A percentile compares a stretch with the other conserved stretches of the same genome.
phyloP scores from a whole-genome alignment of 179 eudicot genomes.

The Nepenthes alata region DNA sequence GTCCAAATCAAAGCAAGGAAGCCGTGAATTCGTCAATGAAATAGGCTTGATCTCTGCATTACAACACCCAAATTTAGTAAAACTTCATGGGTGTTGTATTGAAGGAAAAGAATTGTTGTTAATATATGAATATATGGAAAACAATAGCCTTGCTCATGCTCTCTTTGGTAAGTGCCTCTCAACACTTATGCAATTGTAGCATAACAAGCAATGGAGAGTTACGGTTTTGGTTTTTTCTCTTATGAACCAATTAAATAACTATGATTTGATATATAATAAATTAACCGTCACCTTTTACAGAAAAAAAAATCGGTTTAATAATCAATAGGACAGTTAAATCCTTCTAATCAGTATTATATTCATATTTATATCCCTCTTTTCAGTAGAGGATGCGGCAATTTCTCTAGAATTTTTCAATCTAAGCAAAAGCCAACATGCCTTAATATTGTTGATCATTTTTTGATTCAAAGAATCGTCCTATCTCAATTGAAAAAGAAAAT shows the following conservation, averaged over 20 bases:
- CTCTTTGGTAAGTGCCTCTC: neutral
- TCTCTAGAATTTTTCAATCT: too few relatives aligned
- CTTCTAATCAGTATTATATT: neutral
- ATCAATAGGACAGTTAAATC: neutral
- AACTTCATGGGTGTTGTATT: neutral
- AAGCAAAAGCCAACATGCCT: too few relatives aligned
- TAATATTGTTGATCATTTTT: too few relatives aligned
- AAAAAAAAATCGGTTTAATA: neutral
- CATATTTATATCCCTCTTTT: too few relatives aligned
- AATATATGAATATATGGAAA: neutral
- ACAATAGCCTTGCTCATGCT: neutral
- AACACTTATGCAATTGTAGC: too few relatives aligned
- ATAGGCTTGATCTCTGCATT: neutral
- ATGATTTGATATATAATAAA: too few relatives aligned
- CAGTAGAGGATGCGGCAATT: too few relatives aligned
- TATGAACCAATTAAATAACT: too few relatives aligned
- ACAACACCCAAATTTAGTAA: neutral
- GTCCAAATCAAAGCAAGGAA: neutral
- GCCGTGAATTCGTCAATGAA: neutral
- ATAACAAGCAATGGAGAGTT: neutral
- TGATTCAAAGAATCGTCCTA: too few relatives aligned
- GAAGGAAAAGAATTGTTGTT: neutral
- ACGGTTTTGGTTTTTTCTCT: neutral
- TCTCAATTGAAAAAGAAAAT: too few relatives aligned
- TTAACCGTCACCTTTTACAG: too few relatives aligned